Evolutionary conservation across 352 stramenopile genomes (phyloP).

Genomic region (Globisporangium rhizosaccharum): DNA sequence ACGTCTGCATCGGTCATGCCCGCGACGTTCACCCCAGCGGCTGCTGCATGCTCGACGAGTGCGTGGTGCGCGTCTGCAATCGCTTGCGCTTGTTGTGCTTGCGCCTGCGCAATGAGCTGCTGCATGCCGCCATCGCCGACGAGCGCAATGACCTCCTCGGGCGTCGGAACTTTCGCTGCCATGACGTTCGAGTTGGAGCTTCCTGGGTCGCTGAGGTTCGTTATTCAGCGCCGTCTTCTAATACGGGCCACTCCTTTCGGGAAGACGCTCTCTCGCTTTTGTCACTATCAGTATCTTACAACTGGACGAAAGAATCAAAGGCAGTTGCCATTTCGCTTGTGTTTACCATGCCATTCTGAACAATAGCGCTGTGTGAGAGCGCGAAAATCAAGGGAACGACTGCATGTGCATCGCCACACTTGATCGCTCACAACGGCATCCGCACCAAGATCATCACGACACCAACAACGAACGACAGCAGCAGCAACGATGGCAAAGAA

Average conservation of each 20-base stretch:
- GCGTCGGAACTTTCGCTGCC: slow-evolving; percentile 39
- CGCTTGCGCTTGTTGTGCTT: slow-evolving; percentile 29
- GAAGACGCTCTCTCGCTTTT: background rate
- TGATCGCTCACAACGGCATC: background rate
- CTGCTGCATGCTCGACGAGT: slow-evolving; percentile 18
- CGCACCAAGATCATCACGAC: background rate
- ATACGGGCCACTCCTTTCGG: slow-evolving; percentile 14
- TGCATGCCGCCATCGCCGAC: slow-evolving; percentile 40
- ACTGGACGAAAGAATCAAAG: background rate
- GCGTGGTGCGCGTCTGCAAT: slow-evolving; percentile 9
- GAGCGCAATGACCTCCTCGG: slow-evolving; percentile 56
- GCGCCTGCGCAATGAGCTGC: slow-evolving; percentile 54
- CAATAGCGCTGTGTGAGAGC: too few relatives aligned
- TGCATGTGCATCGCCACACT: background rate
- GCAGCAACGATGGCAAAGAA: slow-evolving; percentile 14
- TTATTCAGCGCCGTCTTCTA: slow-evolving; percentile 40
- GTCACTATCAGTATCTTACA: background rate
- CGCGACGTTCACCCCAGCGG: background rate
- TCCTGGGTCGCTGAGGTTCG: slow-evolving; percentile 1
- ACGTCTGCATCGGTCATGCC: slow-evolving; percentile 5
- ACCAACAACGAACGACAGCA: slow-evolving; percentile 4
- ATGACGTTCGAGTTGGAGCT: slow-evolving; percentile 7
- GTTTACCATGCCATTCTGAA: background rate
- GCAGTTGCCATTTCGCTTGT: background rate
- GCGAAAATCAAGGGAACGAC: background rate